Evolutionary conservation across 2,329 filamentous ascomycete species (phyloP).

Genomic region (Aspergillus transmontanensis): DNA sequence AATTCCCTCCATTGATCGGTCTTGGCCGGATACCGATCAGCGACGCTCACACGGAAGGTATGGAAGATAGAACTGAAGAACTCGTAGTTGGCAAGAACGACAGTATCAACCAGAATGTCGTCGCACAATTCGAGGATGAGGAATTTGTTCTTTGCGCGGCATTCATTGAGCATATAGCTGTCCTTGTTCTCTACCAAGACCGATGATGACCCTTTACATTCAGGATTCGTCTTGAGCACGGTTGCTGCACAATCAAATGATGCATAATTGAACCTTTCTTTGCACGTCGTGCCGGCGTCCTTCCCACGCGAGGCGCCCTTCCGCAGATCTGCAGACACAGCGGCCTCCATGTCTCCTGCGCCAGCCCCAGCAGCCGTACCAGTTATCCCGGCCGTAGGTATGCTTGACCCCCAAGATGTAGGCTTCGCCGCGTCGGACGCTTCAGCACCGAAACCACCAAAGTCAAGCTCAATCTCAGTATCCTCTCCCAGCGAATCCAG

Average conservation of each 20-base stretch:
- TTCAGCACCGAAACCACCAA: constrained; percentile 61
- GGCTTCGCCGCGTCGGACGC: constrained; percentile 41
- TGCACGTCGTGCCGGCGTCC: constrained; percentile 95
- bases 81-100: constrained; percentile 97
- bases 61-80: constrained; percentile 98
- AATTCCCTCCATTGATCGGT: constrained; percentile 87
- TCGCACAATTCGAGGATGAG: constrained; percentile 93
- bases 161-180: constrained; percentile 96
- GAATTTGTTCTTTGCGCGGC: constrained; percentile 84
- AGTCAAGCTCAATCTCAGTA: constrained; percentile 77
- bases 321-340: constrained; percentile 49
- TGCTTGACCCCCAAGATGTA: constrained; percentile 31
- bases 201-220: constrained; percentile 84
- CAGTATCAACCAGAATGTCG: constrained; percentile 81
- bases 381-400: constrained; percentile 8
- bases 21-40: constrained; percentile 92
- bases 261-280: constrained; percentile 95
- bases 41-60: constrained; percentile 86
- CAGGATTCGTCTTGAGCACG: constrained; percentile 82
- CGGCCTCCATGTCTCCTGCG: constrained; percentile 32
- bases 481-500: constrained; percentile 84
- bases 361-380: constrained; percentile 25
- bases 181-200: constrained; percentile 97
- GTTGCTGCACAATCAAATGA: constrained; percentile 97
- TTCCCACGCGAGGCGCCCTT: constrained; percentile 71